These are phyloP conservation scores for Eucalyptus tenuipes DNA, from an alignment of 345 rosid genomes.

Conservation along the genomic window DNA sequence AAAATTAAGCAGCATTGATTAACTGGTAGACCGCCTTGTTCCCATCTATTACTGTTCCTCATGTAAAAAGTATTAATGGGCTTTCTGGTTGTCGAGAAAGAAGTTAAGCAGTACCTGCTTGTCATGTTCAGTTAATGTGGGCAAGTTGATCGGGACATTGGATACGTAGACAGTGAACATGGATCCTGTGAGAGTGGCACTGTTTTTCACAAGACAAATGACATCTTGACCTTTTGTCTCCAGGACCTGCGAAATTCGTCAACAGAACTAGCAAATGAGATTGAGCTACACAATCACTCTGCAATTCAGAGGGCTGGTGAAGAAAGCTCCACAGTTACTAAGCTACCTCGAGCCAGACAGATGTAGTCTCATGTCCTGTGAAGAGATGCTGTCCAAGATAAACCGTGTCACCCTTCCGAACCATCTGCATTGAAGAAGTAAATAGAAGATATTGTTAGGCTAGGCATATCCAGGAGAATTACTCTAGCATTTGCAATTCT, in stretches of 20 bases:
- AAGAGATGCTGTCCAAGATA: constrained; percentile 25
- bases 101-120: constrained; percentile 6
- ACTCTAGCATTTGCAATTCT: background rate
- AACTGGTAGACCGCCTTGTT: background rate
- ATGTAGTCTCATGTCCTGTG: constrained; percentile 16
- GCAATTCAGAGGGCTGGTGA: background rate
- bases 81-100: background rate
- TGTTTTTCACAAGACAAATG: constrained; percentile 13
- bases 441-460: background rate
- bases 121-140: constrained; percentile 16
- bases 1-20: background rate
- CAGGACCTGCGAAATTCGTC: background rate
- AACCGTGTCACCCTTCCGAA: constrained; percentile 17
- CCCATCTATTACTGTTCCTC: background rate
- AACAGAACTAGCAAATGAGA: background rate
- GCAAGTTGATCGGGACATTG: constrained; percentile 4
- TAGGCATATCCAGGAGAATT: background rate
- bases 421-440: background rate
- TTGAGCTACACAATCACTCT: background rate
- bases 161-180: constrained; percentile 13
- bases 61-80: background rate
- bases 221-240: constrained; percentile 16
- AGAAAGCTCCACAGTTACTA: background rate
- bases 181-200: constrained; percentile 12
- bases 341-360: constrained; percentile 22